Evolutionary conservation across 257 asterid genomes (phyloP).

Genomic region (Penstemon eatonii): DNA sequence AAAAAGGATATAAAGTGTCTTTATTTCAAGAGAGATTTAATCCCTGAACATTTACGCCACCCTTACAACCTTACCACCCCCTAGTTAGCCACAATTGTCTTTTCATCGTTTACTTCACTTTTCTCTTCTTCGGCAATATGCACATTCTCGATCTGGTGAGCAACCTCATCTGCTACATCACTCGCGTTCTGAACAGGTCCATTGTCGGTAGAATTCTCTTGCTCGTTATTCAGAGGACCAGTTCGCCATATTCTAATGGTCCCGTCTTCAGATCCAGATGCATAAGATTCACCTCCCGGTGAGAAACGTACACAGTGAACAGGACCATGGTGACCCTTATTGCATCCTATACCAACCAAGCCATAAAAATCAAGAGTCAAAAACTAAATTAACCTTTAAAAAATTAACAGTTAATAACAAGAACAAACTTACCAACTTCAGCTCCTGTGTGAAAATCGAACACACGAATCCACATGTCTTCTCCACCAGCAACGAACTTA

Average conservation of each 20-base stretch:
- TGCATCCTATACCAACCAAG: slow-evolving; percentile 60
- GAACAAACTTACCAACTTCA: slow-evolving; percentile 59
- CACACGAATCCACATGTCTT: slow-evolving; percentile 95
- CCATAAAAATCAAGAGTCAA: background rate
- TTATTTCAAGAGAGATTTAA: slow-evolving; percentile 30
- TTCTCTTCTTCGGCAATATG: slow-evolving; percentile 40
- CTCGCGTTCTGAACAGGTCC: slow-evolving; percentile 40
- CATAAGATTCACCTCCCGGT: slow-evolving; percentile 90
- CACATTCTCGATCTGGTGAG: slow-evolving; percentile 54
- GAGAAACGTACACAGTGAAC: slow-evolving; percentile 95
- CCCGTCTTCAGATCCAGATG: slow-evolving; percentile 98
- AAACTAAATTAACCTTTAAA: background rate
- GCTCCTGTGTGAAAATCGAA: slow-evolving; percentile 85
- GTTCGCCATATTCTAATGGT: slow-evolving; percentile 95
- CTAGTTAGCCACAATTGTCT: slow-evolving; percentile 30
- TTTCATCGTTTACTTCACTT: slow-evolving; percentile 27
- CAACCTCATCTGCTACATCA: slow-evolving; percentile 50
- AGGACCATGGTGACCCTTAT: slow-evolving; percentile 99
- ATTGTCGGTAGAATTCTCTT: slow-evolving; percentile 39
- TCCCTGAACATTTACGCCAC: slow-evolving; percentile 25
- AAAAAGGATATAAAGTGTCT: slow-evolving; percentile 21
- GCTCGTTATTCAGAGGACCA: slow-evolving; percentile 53
- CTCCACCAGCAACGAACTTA: slow-evolving; percentile 93
- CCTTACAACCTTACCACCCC: slow-evolving; percentile 31
- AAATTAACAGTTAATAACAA: background rate